Conservation (phyloP, 2,329 filamentous ascomycete species). For the Calonectria naviculata region DNA sequence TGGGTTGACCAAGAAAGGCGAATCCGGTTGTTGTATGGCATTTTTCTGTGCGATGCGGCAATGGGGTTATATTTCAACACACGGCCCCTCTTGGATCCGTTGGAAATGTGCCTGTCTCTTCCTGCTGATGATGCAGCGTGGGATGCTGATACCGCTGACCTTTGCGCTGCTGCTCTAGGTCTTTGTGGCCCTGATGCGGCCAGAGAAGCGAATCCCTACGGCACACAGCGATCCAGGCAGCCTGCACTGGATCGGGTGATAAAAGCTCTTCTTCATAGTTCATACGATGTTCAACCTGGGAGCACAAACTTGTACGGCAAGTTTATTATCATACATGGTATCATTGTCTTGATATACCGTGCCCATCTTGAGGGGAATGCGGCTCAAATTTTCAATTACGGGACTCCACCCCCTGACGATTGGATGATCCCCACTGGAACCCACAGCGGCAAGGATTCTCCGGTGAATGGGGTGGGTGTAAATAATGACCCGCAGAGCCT, state of each 20-base stretch:
- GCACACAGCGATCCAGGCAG: conserved; percentile 73
- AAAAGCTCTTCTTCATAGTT: conserved; percentile 68
- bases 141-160: conserved; percentile 70
- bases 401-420: conserved; percentile 69
- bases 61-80: conserved; percentile 79
- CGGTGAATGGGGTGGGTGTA: conserved; percentile 50
- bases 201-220: conserved; percentile 66
- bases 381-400: conserved; percentile 51
- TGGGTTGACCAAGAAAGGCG: conserved; percentile 81
- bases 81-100: conserved; percentile 69
- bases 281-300: conserved; percentile 69
- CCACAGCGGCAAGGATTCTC: conserved; percentile 58
- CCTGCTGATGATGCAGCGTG: conserved; percentile 80
- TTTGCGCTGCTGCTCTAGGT: conserved; percentile 74
- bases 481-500: conserved; percentile 57
- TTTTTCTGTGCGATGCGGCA: conserved; percentile 73
- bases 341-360: conserved; percentile 69
- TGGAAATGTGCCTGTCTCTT: conserved; percentile 75
- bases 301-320: conserved; percentile 80
- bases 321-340: conserved; percentile 77
- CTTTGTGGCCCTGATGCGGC: conserved; percentile 68
- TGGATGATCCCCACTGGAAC: conserved; percentile 60
- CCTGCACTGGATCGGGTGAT: conserved; percentile 72
- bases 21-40: conserved; percentile 71
- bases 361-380: conserved; percentile 55